Conservation (phyloP, 2,329 filamentous ascomycete species). For the Pezicula rhizophila region DNA sequence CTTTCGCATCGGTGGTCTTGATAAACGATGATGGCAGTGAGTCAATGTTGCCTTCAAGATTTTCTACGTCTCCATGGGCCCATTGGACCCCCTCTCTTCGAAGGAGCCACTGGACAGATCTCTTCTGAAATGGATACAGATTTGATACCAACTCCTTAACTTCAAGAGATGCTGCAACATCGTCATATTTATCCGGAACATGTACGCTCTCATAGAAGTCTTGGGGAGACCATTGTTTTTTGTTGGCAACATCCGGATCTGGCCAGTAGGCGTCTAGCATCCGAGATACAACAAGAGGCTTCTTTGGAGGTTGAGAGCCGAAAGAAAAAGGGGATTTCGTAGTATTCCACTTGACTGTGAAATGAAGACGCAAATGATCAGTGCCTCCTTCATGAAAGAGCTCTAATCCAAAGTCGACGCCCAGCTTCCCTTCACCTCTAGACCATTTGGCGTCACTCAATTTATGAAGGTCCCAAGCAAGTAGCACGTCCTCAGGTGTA, state of each 20-base stretch:
- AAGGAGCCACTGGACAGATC: constrained; percentile 66
- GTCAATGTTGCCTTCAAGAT: background rate
- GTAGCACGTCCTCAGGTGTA: constrained; percentile 15
- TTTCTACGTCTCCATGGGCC: constrained; percentile 16
- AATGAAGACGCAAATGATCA: constrained; percentile 18
- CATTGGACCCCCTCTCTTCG: constrained; percentile 56
- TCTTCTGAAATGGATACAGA: constrained; percentile 67
- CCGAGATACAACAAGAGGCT: constrained; percentile 18
- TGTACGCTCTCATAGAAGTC: constrained; percentile 68
- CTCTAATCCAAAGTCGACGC: constrained; percentile 20
- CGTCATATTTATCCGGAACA: constrained; percentile 45
- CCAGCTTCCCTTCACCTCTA: constrained; percentile 19
- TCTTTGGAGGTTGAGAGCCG: constrained; percentile 5
- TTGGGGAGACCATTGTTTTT: constrained; percentile 36
- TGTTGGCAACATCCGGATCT: constrained; percentile 10
- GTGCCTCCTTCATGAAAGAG: constrained; percentile 12
- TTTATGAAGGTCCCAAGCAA: constrained; percentile 17
- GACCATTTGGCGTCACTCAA: constrained; percentile 13
- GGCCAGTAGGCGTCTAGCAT: constrained; percentile 23
- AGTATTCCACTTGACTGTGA: constrained; percentile 25
- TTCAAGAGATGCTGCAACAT: constrained; percentile 31
- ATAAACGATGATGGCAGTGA: constrained; percentile 36
- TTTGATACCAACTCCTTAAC: constrained; percentile 41
- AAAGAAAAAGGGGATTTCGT: constrained; percentile 19
- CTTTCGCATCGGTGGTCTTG: constrained; percentile 37